These are phyloP conservation scores for Tephrocybe sp. DNA, from an alignment of 768 basidiomycete species.

Conservation along the genomic window DNA sequence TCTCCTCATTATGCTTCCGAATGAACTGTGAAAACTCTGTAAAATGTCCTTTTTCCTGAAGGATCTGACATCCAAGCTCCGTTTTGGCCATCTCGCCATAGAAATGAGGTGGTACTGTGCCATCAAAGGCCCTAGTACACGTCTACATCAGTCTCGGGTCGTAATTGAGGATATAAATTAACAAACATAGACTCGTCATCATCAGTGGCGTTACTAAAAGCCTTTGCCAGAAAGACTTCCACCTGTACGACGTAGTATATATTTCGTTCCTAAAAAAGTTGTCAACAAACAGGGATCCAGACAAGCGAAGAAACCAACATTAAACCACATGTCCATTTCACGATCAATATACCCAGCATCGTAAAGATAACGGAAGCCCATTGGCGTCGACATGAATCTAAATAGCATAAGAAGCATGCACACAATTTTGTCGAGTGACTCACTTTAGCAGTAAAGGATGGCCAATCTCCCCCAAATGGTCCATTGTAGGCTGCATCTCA, in stretches of 20 bases:
- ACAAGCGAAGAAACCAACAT: constrained; percentile 49
- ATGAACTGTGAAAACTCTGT: constrained; percentile 90
- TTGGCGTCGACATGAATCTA: constrained; percentile 93
- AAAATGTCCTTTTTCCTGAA: constrained; percentile 91
- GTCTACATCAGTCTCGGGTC: constrained; percentile 5
- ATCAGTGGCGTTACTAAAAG: constrained; percentile 62
- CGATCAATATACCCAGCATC: constrained; percentile 91
- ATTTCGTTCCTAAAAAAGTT: constrained; percentile 75
- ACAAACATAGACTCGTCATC: constrained; percentile 61
- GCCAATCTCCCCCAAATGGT: constrained; percentile 92
- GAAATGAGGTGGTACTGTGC: constrained; percentile 91
- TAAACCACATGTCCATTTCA: constrained; percentile 96
- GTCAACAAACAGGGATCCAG: neutral
- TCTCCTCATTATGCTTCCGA: constrained; percentile 82
- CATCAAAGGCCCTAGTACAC: constrained; percentile 66
- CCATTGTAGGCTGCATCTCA: constrained; percentile 91
- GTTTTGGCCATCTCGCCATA: constrained; percentile 99
- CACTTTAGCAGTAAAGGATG: constrained; percentile 87
- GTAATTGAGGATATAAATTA: no score
- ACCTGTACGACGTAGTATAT: constrained; percentile 91
- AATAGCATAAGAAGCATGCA: neutral
- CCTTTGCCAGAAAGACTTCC: constrained; percentile 86
- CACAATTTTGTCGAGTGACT: constrained; percentile 20
- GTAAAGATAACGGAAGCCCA: constrained; percentile 91
- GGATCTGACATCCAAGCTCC: constrained; percentile 87